Evolutionary conservation across 257 asterid genomes (phyloP), one percentile per base, ranked within the genome.

Genomic region (Haberlea rhodopensis): DNA sequence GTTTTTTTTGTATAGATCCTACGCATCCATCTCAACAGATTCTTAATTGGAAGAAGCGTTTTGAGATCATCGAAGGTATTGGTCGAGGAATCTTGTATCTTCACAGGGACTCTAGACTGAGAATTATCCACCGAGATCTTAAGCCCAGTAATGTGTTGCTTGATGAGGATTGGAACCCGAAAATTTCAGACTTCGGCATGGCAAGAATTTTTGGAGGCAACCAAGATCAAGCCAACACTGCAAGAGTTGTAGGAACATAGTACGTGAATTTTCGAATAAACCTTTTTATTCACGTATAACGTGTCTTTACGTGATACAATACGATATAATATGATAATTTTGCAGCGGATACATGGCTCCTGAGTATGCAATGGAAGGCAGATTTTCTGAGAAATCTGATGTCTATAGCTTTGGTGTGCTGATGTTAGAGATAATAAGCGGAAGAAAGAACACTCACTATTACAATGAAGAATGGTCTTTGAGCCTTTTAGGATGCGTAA

Each of bases 311-410:
- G 23, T 11, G 5, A 20, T 54, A 5, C 18, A 24, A 3, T 27
- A 5, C 6, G 11, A 58, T 66, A 31, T 60, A 59, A 60, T n/a
- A 6, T 23, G 11, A 31, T 57, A 45, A 19, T 31, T 56, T 64
- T 67, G 74, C 69, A 81, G 89, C 52, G 94, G 94, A 60, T 86
- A 83, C 31, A 81, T 86, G 94, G 84, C 94, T 0, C 94, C 88
- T 0, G 94, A 86, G 58, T 86, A 86, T 65, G 94, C 87, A 40
- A 79, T 83, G 83, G 80, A 58, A 62, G 90, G 94, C 40, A 60
- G 76, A 20, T 79, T 76, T 25, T 84, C 87, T 0, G 82, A 79
- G 31, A 81, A 81, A 53, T 72, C 83, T 0, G 90, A 84, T 66
- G 81, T 84, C 8, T 84, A 60, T 34, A 81, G 87, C 52, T 84